Evolutionary conservation across 352 stramenopile genomes (phyloP).

Genomic region (Elongisporangium senticosum): DNA sequence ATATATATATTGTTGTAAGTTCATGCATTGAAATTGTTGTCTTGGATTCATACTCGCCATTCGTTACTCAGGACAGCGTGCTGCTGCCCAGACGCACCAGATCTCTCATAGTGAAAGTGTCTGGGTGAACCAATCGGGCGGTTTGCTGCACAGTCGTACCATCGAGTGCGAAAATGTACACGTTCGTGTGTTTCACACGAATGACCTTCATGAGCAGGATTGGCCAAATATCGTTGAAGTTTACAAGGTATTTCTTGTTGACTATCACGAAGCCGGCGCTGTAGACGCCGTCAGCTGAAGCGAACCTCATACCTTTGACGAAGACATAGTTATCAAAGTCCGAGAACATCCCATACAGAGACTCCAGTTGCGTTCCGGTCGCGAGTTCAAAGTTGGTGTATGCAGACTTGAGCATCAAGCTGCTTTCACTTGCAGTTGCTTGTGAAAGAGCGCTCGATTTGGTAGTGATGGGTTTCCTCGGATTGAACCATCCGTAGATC

Average conservation of each 20-base stretch:
- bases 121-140: not conserved
- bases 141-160: constrained; percentile 1
- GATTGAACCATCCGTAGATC: not conserved
- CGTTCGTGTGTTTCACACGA: not conserved
- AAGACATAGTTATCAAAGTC: constrained; percentile 12
- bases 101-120: not conserved
- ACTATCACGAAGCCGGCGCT: constrained; percentile 10
- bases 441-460: too few species aligned
- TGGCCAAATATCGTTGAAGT: constrained; percentile 4
- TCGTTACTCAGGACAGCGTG: not conserved
- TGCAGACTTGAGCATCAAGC: not conserved
- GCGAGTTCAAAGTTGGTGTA: not conserved
- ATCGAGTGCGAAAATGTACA: not conserved
- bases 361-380: not conserved
- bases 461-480: not conserved
- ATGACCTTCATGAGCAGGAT: constrained; percentile 11
- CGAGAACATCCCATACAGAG: not conserved
- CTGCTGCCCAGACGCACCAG: not conserved
- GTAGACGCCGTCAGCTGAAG: constrained; percentile 16
- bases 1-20: too few species aligned
- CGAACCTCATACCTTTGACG: constrained; percentile 18
- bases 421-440: not conserved
- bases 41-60: too few species aligned
- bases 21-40: too few species aligned
- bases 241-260: constrained; percentile 12